Evolutionary conservation across 805 yeast genomes (phyloP), one percentile per base, ranked within the genome.

Genomic region (Sugiyamaella americana): DNA sequence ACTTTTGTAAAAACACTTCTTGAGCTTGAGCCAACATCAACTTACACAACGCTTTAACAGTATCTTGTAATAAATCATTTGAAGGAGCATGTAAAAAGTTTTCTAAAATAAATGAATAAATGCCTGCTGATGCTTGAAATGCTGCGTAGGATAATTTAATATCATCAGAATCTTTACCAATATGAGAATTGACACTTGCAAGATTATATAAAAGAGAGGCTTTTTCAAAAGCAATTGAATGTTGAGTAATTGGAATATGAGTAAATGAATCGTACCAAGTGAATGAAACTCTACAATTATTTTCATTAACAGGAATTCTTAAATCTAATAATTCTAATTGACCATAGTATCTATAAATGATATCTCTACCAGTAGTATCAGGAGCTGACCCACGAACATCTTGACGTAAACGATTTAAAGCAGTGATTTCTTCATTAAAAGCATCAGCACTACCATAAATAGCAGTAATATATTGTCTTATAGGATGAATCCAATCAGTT

Each of bases 11-110:
- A 61, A 91, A 89, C 4, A 84, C 74, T 54, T 93, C 96, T 60
- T 89, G 96, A 2, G 93, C 87, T 62, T 91, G 96, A 0, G 94
- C 93, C 46, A 87, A 68, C 78, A 83, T 79, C 46, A 89, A 62
- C 52, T 74, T 74, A 13, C 73, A 62, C 43, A 91, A 71, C 30
- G 86, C 81, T 37, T 73, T 72, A 6, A 86, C 77, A 0, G 87
- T 79, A 19, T 82, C 78, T 29, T 83, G 84, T 50, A 75, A 71
- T 42, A 89, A 67, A 63, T 91, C 98, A 3, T 73, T 69, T 3
- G 88, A 78, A 0, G 98, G 96, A 0, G 96, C 91, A 64, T 89
- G 93, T 40, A 88, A 67, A 64, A 91, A 91, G 63, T 84, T 85
- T 54, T 84, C 91, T 38, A 82, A 73, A 21, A 89, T 69, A 54